phyloP scores from a whole-genome alignment of 306 rosid genomes.

The Prosopis cineraria region DNA sequence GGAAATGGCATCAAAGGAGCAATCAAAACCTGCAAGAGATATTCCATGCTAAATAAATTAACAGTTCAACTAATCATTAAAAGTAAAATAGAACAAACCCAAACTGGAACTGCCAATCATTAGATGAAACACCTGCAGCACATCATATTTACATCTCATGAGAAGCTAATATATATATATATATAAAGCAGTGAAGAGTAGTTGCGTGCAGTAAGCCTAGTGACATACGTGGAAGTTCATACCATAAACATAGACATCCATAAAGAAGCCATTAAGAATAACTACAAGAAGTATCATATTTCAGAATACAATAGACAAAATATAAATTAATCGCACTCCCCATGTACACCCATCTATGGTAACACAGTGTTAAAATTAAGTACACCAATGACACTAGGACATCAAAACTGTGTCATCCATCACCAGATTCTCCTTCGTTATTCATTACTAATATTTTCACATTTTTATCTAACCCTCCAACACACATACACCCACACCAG shows the following conservation, averaged over 20 bases:
- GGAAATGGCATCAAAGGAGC: constrained; percentile 14
- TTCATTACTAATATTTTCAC: constrained; percentile 17
- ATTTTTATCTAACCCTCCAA: not conserved
- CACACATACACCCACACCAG: not conserved
- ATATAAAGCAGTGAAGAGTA: constrained; percentile 18
- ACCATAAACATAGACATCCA: constrained; percentile 5
- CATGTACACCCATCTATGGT: constrained; percentile 29
- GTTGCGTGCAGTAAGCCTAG: constrained; percentile 7
- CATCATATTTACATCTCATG: constrained; percentile 38
- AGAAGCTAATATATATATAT: constrained; percentile 35
- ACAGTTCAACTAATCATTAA: constrained; percentile 26
- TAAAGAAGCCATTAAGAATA: constrained; percentile 23
- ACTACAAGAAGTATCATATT: constrained; percentile 31
- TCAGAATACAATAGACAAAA: constrained; percentile 16
- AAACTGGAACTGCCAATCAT: constrained; percentile 88
- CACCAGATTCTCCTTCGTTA: constrained; percentile 25
- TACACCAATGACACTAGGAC: not conserved
- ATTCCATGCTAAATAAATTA: constrained; percentile 9
- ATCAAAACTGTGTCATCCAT: not conserved
- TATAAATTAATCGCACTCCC: constrained; percentile 4
- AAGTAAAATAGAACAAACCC: constrained; percentile 62
- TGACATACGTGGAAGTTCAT: constrained; percentile 3
- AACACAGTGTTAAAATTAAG: not conserved
- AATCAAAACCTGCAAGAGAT: not conserved
- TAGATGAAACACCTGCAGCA: constrained; percentile 86